Base-by-base conservation (phyloP, 2,329 filamentous ascomycete species). In the Penicillium sp. region DNA sequence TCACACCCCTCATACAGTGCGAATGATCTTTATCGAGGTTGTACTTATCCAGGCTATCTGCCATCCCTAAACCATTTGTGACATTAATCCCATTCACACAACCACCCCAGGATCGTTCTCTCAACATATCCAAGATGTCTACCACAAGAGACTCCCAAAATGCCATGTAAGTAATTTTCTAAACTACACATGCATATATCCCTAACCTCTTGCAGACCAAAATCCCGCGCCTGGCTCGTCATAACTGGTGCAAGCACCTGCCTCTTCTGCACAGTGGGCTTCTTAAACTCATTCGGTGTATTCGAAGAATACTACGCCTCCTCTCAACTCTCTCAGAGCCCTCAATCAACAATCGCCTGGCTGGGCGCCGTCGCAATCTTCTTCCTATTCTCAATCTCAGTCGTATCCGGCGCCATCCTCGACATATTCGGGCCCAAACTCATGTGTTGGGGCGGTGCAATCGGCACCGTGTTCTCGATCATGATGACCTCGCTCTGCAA, bases 401-500 rank as follows among this genome's bases (percentile, higher is more conserved):
- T 65, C 0, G 22, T 66, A 0, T 61, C 65, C 3, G 70, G 70
- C 8, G 52, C 58, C 2, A 44, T 72, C 31, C 46, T 70, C n/a
- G 70, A 72, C 50, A 40, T 56, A 1, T 66, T 67, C 38, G 69
- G 69, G 9, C 65, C 69, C 2, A 59, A 49, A 67, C 14, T 66
- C 1, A 55, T 71, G 46, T 49, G 70, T 6, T 63, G 56, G 24
- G 16, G 58, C 1, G 69, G 68, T 5, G 64, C 65, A 2, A 7
- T 68, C 6, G 62, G 60, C 5, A 63, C 52, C 3, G 54, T 73
- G 0, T 64, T 73, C 41, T 55, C 60, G 0, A 44, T 72, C 1
- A 69, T 74, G 66, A 71, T 74, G 68, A 66, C 60, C 4, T 72
- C 69, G 5, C 53, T 74, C 13, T 73, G 70, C 54, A 54, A 59